Base-by-base conservation (phyloP, 2,329 filamentous ascomycete genomes). In the Exophiala sp. region DNA sequence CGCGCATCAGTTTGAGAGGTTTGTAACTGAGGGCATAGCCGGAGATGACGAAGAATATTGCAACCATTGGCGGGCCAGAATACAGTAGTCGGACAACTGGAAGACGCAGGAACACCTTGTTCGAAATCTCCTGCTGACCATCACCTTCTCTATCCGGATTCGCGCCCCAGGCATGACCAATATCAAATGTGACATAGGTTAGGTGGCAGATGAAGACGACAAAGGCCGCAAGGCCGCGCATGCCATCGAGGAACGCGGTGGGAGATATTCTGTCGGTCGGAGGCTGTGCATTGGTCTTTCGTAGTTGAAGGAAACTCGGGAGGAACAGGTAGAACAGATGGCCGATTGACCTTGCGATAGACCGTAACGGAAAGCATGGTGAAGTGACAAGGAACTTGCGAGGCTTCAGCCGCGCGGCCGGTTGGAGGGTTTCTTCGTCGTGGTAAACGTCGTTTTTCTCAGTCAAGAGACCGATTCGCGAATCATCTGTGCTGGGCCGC, bases 1-100 rank as follows among this genome's bases (percentile, higher is more conserved):
- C 64, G 29, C 65, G 66, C 46, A 70, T 68, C 30, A 64, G 60
- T 52, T 66, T 71, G 46, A 70, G 53, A 2, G 68, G 68, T 49
- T 68, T 69, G 49, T 68, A 68, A 22, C 70, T 71, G 40, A 74
- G 63, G n/a, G 72, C 70, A 49, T 74, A 74, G 44, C 71, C 72
- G 7, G 70, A 73, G 21, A 74, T 67, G 27, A 74, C 67, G 57
- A 74, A 74, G 61, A 74, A 74, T 30, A 73, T 68, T 39, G 67
- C 65, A 11, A 74, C 71, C 50, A 59, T 59, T 8, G 57, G 57
- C 11, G 57, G 57, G 3, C 57, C 57, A 18, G 52, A 56, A 24
- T 59, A 59, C n/a, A 59, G 42, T 5, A 59, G 47, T 19, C 57
- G 52, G 19, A 59, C 43, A 4, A 58, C 49, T 1, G 57, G 57